Conservation (phyloP, 176 grass and related monocot species). For the Panicum miliaceum region DNA sequence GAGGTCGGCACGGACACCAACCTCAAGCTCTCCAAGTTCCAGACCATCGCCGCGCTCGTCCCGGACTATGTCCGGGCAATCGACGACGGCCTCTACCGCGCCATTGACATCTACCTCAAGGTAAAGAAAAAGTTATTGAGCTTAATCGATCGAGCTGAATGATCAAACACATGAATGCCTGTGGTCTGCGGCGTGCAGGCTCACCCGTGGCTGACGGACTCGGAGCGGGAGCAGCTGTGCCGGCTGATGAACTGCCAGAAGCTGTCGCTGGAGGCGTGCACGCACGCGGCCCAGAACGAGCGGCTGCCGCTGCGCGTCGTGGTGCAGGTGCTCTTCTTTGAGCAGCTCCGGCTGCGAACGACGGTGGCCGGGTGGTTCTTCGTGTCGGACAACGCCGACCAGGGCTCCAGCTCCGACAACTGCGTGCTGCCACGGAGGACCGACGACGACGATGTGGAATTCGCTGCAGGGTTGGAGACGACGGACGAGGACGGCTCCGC, state of each 20-base stretch:
- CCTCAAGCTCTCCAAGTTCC: constrained; percentile 74
- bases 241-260: constrained; percentile 90
- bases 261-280: constrained; percentile 89
- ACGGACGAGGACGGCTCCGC: background rate
- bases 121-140: no score
- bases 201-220: constrained; percentile 78
- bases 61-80: constrained; percentile 69
- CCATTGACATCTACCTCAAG: constrained; percentile 90
- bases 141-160: no score
- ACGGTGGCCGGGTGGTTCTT: constrained; percentile 71
- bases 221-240: constrained; percentile 82
- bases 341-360: constrained; percentile 87
- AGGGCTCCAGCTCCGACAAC: constrained; percentile 37
- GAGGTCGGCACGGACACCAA: constrained; percentile 73
- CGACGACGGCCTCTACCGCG: constrained; percentile 84
- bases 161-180: no score
- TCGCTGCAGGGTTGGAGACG: constrained; percentile 19
- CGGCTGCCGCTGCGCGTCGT: constrained; percentile 79
- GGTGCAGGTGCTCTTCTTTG: constrained; percentile 91
- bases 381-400: constrained; percentile 58
- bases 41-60: constrained; percentile 62
- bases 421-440: constrained; percentile 34
- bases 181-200: no score
- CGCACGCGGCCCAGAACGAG: constrained; percentile 93
- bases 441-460: background rate